These are phyloP conservation scores for Penicillium nucicola DNA, from an alignment of 495 filamentous ascomycete genomes.

Conservation along the genomic window DNA sequence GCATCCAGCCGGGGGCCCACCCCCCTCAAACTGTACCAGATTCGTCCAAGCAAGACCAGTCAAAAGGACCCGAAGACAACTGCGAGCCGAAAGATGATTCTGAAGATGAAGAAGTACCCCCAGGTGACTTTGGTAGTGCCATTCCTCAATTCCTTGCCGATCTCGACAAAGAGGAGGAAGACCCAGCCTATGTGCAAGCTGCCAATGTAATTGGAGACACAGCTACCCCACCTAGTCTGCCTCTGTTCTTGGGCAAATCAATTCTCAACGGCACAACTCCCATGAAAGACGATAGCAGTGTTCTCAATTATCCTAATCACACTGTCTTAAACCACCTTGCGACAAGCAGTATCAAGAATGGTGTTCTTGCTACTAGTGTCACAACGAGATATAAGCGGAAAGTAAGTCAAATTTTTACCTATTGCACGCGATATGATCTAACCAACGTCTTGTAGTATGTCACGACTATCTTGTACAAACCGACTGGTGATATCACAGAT, in stretches of 20 bases:
- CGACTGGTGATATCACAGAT: slow-evolving; percentile 54
- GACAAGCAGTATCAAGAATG: slow-evolving; percentile 97
- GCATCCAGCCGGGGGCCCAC: slow-evolving; percentile 36
- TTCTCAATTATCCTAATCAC: slow-evolving; percentile 93
- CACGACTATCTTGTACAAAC: slow-evolving; percentile 96
- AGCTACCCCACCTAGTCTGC: slow-evolving; percentile 78
- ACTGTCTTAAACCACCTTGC: slow-evolving; percentile 95
- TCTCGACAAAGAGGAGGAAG: slow-evolving; percentile 78
- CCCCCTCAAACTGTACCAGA: slow-evolving; percentile 46
- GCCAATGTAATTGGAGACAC: slow-evolving; percentile 68
- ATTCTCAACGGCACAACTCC: slow-evolving; percentile 86
- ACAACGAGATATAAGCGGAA: slow-evolving; percentile 96
- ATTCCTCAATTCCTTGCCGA: slow-evolving; percentile 86
- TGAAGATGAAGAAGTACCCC: slow-evolving; percentile 46
- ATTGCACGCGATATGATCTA: background rate
- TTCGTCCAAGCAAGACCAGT: slow-evolving; percentile 30
- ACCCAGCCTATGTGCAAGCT: slow-evolving; percentile 64
- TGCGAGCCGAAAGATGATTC: slow-evolving; percentile 43
- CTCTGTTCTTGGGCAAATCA: slow-evolving; percentile 89
- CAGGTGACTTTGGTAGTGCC: slow-evolving; percentile 49
- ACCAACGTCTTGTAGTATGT: slow-evolving; percentile 66
- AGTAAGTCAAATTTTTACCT: slow-evolving; percentile 46
- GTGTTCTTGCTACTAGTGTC: slow-evolving; percentile 91
- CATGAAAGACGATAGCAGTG: slow-evolving; percentile 97
- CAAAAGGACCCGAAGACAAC: slow-evolving; percentile 38